Evolutionary conservation across 75 land plant species (phyloP).

Genomic region (Chamaecyparis obtusa): DNA sequence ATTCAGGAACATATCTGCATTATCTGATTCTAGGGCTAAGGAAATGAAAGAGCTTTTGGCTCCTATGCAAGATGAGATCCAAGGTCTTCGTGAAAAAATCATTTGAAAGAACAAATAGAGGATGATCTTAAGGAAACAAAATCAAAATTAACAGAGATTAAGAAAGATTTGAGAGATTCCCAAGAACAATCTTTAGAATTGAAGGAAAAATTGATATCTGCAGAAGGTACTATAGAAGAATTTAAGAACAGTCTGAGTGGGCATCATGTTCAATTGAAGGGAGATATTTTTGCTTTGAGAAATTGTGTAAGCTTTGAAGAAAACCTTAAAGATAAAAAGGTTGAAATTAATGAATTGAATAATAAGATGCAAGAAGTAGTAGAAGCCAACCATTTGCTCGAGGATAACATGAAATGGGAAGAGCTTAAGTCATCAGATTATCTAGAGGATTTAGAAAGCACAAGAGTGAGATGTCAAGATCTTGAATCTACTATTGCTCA

Average conservation of each 20-base stretch:
- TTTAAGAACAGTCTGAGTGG: conserved; percentile 34
- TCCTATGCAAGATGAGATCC: conserved; percentile 46
- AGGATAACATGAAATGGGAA: conserved; percentile 19
- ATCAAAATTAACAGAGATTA: conserved; percentile 19
- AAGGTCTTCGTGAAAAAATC: conserved; percentile 35
- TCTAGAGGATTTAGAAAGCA: conserved; percentile 27
- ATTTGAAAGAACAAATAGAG: conserved; percentile 40
- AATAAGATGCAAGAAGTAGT: conserved; percentile 36
- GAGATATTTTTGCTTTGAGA: conserved; percentile 38
- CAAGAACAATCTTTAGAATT: conserved; percentile 32
- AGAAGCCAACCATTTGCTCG: conserved; percentile 12
- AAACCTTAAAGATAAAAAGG: conserved; percentile 29
- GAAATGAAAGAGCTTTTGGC: conserved; percentile 44
- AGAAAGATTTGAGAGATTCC: conserved; percentile 33
- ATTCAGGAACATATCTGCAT: conserved; percentile 33
- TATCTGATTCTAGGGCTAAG: conserved; percentile 37
- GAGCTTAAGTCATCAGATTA: conserved; percentile 17
- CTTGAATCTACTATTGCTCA: conserved; percentile 35
- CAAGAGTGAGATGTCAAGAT: conserved; percentile 27
- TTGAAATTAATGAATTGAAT: conserved; percentile 37
- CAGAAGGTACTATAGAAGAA: conserved; percentile 33
- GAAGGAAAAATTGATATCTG: conserved; percentile 24
- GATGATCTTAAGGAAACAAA: conserved; percentile 21
- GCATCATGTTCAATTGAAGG: conserved; percentile 31
- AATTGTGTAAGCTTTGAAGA: conserved; percentile 22